Evolutionary conservation across 306 rosid species (phyloP), one percentile per base, ranked within the genome.

Genomic region (Rubus idaeus): DNA sequence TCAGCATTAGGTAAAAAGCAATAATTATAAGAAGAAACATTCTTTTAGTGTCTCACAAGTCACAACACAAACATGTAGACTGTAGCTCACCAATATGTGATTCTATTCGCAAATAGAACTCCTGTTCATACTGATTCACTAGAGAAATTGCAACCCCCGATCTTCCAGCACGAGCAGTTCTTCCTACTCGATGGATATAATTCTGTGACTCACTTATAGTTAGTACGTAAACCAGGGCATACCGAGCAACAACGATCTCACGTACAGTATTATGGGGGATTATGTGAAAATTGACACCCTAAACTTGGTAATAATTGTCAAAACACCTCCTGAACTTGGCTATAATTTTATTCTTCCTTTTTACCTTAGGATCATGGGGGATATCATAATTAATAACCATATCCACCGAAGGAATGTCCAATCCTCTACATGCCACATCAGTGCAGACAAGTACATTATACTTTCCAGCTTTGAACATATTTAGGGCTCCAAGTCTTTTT

Each of bases 131-230:
- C 80, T 90, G 96, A 85, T 86, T 83, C 51, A 93, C 89, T 12
- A 93, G 86, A 49, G 98, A 90, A 73, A 93, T 87, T 40, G 98
- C 93, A 80, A 90, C 87, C 68, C 98, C 97, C 0, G 89, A 89
- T 70, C 98, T 84, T 68, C 98, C 98, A 8, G 96, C 96, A 47
- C 98, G 92, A 75, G 98, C 98, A 26, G 98, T 93, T 72, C 98
- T 93, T 82, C 98, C 98, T 51, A 93, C 97, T 67, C 97, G 86
- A 84, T 93, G 97, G 66, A 91, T 89, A 67, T 93, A 93, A 81
- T 93, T 92, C 98, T 93, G 86, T 18, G 66, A 55, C 23, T 37
- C 72, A 72, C 75, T 68, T 5, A 3, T 53, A 69, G 57, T 75
- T 67, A 78, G 72, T 6, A 83, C n/a, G n/a, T n/a, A 64, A 84